phyloP scores from a whole-genome alignment of 768 basidiomycete species.

The Gymnopilus dilepis region DNA sequence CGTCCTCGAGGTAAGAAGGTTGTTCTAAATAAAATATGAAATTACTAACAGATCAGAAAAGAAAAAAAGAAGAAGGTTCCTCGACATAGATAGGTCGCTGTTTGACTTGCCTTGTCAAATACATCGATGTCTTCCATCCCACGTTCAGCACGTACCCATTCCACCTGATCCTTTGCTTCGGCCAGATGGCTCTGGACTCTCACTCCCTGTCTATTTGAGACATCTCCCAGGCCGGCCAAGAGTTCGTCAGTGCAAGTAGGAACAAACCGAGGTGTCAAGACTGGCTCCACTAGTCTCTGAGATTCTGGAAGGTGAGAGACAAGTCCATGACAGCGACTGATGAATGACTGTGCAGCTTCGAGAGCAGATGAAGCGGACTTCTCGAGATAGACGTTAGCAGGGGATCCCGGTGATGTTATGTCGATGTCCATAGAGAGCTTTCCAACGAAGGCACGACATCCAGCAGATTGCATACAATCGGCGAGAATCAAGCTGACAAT shows the following conservation, averaged over 20 bases:
- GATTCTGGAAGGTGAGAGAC: slow-evolving; percentile 46
- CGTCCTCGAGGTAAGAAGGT: slow-evolving; percentile 65
- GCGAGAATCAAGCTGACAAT: slow-evolving; percentile 77
- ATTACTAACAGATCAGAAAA: background rate
- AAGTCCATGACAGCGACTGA: slow-evolving; percentile 50
- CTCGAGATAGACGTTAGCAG: slow-evolving; percentile 75
- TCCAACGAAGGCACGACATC: slow-evolving; percentile 83
- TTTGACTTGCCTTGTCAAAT: slow-evolving; percentile 62
- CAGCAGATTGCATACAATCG: slow-evolving; percentile 68
- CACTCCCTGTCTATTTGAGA: slow-evolving; percentile 52
- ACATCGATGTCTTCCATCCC: slow-evolving; percentile 74
- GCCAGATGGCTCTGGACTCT: slow-evolving; percentile 84
- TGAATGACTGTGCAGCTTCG: slow-evolving; percentile 58
- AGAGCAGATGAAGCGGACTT: slow-evolving; percentile 54
- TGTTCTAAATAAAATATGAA: slow-evolving; percentile 43
- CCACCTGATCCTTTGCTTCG: slow-evolving; percentile 77
- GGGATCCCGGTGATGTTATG: slow-evolving; percentile 49
- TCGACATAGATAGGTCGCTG: background rate
- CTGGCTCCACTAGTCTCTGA: slow-evolving; percentile 70
- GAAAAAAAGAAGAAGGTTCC: background rate
- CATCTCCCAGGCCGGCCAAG: slow-evolving; percentile 61
- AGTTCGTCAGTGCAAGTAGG: slow-evolving; percentile 84
- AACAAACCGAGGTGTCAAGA: slow-evolving; percentile 88
- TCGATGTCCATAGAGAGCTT: slow-evolving; percentile 86
- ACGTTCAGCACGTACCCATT: slow-evolving; percentile 67